These are phyloP conservation scores for Salix viminalis DNA, from an alignment of 345 rosid species.

Conservation along the genomic window DNA sequence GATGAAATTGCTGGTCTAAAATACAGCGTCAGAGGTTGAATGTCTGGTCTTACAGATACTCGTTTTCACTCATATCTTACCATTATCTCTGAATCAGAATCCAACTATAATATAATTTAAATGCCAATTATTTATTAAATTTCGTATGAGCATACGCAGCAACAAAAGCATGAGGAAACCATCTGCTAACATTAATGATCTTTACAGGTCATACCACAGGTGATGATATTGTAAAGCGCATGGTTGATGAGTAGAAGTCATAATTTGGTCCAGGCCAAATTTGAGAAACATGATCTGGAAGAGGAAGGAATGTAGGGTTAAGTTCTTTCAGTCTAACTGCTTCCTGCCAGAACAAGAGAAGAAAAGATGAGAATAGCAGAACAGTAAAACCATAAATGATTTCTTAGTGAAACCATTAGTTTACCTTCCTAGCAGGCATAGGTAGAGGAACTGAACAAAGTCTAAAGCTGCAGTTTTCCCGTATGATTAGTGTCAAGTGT, in stretches of 20 bases:
- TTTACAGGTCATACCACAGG: conserved; percentile 61
- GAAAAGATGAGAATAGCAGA: conserved; percentile 7
- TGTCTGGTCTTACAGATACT: not conserved
- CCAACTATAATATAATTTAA: not conserved
- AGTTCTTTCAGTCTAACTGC: conserved; percentile 54
- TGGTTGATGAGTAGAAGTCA: conserved; percentile 62
- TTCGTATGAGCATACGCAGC: not conserved
- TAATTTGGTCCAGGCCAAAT: conserved; percentile 83
- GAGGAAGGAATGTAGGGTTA: conserved; percentile 70
- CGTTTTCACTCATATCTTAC: not conserved
- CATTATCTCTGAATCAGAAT: conserved; percentile 8
- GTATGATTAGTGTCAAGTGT: conserved; percentile 54
- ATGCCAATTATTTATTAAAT: not conserved
- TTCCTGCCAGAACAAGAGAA: conserved; percentile 36
- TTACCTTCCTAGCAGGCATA: conserved; percentile 54
- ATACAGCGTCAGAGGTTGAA: not conserved
- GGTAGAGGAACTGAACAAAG: conserved; percentile 79
- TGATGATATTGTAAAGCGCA: conserved; percentile 86
- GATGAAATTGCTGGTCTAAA: no score
- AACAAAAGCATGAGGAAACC: not conserved
- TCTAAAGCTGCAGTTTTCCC: conserved; percentile 49
- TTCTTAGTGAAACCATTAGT: not conserved
- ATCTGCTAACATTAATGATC: not conserved
- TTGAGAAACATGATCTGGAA: conserved; percentile 69
- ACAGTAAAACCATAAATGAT: conserved; percentile 5